Base-by-base conservation (phyloP, 306 rosid species). In the Sophora flavescens region DNA sequence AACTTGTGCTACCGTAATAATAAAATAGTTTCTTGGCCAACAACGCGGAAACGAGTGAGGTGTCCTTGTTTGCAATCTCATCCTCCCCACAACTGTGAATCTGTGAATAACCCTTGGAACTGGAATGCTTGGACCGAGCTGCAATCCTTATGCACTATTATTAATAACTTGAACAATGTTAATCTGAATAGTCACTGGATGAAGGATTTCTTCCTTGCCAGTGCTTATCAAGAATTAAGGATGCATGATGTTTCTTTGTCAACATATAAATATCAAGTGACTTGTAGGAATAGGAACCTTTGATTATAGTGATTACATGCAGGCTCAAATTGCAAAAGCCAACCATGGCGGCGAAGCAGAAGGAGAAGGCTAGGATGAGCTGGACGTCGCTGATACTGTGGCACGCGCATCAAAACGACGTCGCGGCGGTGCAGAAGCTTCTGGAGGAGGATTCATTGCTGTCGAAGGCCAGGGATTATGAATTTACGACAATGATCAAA, bases 111-210 rank as follows among this genome's bases (percentile, higher is more conserved):
- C 81, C 99, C 99, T 52, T 96, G 99, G 99, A 96, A 96, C 80
- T 96, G 99, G 99, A 91, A 74, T 88, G 99, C 96, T 50, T 96
- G 99, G 98, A 86, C 93, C 11, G 97, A 96, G 84, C 82, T 96
- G 81, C 97, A 86, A 86, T 88, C 96, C 8, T 83, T 96, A 68
- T 96, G 99, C 66, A 79, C 89, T 70, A 81, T 88, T 26, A 78
- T 87, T 59, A 98, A 96, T 73, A 74, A 70, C 74, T 80, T 96
- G 86, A 91, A 87, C 74, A 89, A 86, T 85, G 96, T 92, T 64
- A 83, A 77, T 88, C 96, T 96, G 80, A 89, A 63, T 84, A 88
- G 92, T 77, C 99, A 96, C 78, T 96, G 99, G 99, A 92, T 96
- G 98, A 92, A 87, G 82, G 97, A 96, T 69, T 92, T 96, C 71